A percentile compares a stretch with the other conserved stretches of the same genome.
Conservation (phyloP, 108 stramenopile genomes). For the Ochromonas danica region DNA sequence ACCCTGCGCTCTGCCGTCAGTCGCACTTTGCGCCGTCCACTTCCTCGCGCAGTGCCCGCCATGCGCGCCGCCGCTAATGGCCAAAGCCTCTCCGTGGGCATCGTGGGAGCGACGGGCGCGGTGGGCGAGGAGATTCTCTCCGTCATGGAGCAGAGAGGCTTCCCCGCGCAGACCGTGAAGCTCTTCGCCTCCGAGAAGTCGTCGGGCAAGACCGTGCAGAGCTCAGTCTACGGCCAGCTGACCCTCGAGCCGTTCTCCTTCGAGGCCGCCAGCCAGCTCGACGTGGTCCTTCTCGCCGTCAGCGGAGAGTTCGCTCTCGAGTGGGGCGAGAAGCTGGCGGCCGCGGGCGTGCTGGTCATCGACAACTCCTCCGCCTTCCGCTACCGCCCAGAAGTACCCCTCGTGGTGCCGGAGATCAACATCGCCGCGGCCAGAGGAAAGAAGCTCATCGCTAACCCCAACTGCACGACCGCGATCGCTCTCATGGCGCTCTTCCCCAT, state of each 20-base stretch:
- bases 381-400: constrained; percentile 71
- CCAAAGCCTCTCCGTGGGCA: too few relatives aligned
- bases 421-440: constrained; percentile 69
- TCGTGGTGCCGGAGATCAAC: constrained; percentile 93
- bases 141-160: background rate
- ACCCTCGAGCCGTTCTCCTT: background rate
- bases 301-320: background rate
- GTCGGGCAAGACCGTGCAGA: background rate
- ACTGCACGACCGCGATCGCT: constrained; percentile 98
- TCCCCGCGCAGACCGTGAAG: background rate
- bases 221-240: background rate
- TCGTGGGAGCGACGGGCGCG: too few relatives aligned
- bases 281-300: background rate
- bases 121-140: background rate
- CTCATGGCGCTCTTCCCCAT: constrained; percentile 94
- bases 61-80: too few relatives aligned
- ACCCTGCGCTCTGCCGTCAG: too few relatives aligned
- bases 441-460: constrained; percentile 97
- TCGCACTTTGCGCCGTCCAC: too few relatives aligned
- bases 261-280: background rate
- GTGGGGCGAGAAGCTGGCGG: background rate
- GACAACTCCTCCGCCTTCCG: constrained; percentile 22
- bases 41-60: too few relatives aligned
- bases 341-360: background rate
- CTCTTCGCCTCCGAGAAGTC: background rate